phyloP scores from a whole-genome alignment of 78 protist species.

The Dictyostelium capitatum region DNA sequence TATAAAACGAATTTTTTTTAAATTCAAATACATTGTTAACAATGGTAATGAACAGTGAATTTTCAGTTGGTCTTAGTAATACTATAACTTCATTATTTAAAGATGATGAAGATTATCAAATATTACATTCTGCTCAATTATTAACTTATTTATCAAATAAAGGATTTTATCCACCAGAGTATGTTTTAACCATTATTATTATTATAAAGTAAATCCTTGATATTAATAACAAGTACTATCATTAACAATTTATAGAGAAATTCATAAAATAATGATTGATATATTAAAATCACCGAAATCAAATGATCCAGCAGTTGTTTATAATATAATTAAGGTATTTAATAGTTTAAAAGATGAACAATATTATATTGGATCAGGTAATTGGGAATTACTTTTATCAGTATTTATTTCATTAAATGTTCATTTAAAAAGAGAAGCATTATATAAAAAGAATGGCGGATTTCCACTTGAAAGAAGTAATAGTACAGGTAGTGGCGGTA shows the following conservation, averaged over 20 bases:
- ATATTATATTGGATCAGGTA: background rate
- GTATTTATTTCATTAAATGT: background rate
- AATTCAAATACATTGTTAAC: background rate
- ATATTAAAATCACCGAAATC: background rate
- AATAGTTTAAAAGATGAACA: background rate
- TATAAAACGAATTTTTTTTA: too few relatives aligned
- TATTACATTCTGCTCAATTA: background rate
- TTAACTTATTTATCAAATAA: constrained; percentile 13
- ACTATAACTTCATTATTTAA: background rate
- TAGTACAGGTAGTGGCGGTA: too few relatives aligned
- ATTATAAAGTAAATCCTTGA: too few relatives aligned
- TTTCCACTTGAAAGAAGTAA: too few relatives aligned
- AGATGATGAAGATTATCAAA: constrained; percentile 32
- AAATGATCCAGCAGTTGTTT: background rate
- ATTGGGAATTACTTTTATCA: background rate
- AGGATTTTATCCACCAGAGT: constrained; percentile 23
- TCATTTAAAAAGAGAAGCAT: background rate
- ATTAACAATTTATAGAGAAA: background rate
- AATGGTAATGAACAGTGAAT: background rate
- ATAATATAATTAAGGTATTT: background rate
- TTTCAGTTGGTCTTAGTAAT: constrained; percentile 17
- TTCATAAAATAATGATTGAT: background rate
- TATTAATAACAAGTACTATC: background rate
- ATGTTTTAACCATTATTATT: too few relatives aligned
- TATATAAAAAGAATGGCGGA: background rate